Percentiles rank a stretch among this genome's conserved stretches.
Evolutionary conservation across 2,329 filamentous ascomycete species (phyloP).

Genomic region (Fusarium nisikadoi): DNA sequence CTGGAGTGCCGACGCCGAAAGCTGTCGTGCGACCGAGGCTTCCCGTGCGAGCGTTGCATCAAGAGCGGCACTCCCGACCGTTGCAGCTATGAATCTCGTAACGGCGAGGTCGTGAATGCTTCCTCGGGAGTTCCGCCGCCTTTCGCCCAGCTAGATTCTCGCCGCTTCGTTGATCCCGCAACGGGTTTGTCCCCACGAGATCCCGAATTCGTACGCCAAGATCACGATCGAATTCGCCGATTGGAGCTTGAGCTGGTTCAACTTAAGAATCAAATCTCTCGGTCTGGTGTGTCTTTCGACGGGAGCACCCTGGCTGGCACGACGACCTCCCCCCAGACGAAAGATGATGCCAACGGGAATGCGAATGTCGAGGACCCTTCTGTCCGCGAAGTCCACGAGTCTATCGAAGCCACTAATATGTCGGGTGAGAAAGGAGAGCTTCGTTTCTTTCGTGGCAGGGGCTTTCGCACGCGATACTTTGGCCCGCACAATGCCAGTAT

Average conservation of each 20-base stretch:
- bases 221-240: conserved; percentile 68
- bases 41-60: conserved; percentile 70
- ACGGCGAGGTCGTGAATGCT: conserved; percentile 60
- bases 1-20: conserved; percentile 70
- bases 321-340: conserved; percentile 58
- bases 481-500: conserved; percentile 70
- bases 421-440: conserved; percentile 62
- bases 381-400: conserved; percentile 53
- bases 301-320: conserved; percentile 61
- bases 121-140: conserved; percentile 58
- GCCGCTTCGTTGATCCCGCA: conserved; percentile 48
- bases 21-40: conserved; percentile 69
- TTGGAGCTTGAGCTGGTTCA: conserved; percentile 69
- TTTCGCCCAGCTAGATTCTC: conserved; percentile 55
- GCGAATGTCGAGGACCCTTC: conserved; percentile 48
- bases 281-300: conserved; percentile 58
- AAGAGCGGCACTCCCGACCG: conserved; percentile 70
- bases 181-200: conserved; percentile 50
- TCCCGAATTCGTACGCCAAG: conserved; percentile 54
- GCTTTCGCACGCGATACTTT: conserved; percentile 69
- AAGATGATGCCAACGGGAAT: conserved; percentile 52
- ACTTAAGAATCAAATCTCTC: conserved; percentile 63
- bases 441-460: conserved; percentile 67
- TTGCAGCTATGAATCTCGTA: conserved; percentile 69
- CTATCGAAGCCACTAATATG: conserved; percentile 54